These are phyloP conservation scores for Neofusicoccum cordaticola DNA, from an alignment of 2,329 filamentous ascomycete genomes.

Conservation along the genomic window DNA sequence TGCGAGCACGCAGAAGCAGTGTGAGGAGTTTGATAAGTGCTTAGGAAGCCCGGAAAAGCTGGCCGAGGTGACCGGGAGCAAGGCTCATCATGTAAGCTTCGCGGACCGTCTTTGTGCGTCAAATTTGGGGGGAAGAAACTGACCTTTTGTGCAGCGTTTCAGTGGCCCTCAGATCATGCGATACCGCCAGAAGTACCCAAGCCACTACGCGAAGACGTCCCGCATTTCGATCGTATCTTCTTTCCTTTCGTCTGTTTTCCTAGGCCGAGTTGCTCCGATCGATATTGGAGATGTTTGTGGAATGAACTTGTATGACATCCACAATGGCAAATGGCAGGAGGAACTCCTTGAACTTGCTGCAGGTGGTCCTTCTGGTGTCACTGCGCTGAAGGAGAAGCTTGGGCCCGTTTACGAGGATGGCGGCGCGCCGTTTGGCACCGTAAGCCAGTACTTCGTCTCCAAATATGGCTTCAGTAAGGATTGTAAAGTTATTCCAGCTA, in stretches of 20 bases:
- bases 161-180: conserved; percentile 96
- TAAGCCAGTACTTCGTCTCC: conserved; percentile 74
- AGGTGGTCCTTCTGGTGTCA: conserved; percentile 61
- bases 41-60: conserved; percentile 66
- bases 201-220: conserved; percentile 74
- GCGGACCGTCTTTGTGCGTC: neutral
- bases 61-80: conserved; percentile 80
- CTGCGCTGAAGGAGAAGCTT: conserved; percentile 71
- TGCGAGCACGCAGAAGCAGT: conserved; percentile 88
- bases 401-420: conserved; percentile 78
- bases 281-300: conserved; percentile 94
- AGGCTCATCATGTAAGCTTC: conserved; percentile 79
- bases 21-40: conserved; percentile 76
- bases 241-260: conserved; percentile 86
- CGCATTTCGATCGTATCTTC: conserved; percentile 94
- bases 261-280: conserved; percentile 81
- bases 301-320: conserved; percentile 95
- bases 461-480: conserved; percentile 74
- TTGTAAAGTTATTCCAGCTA: conserved; percentile 81
- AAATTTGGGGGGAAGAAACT: conserved; percentile 3
- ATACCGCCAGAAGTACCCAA: conserved; percentile 74
- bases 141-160: conserved; percentile 65
- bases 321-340: conserved; percentile 69
- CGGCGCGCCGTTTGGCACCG: conserved; percentile 70
- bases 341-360: conserved; percentile 72